Percentiles rank a stretch among this genome's conserved stretches.
phyloP scores from a whole-genome alignment of 495 filamentous ascomycete genomes.

The Xylaria palmicola region DNA sequence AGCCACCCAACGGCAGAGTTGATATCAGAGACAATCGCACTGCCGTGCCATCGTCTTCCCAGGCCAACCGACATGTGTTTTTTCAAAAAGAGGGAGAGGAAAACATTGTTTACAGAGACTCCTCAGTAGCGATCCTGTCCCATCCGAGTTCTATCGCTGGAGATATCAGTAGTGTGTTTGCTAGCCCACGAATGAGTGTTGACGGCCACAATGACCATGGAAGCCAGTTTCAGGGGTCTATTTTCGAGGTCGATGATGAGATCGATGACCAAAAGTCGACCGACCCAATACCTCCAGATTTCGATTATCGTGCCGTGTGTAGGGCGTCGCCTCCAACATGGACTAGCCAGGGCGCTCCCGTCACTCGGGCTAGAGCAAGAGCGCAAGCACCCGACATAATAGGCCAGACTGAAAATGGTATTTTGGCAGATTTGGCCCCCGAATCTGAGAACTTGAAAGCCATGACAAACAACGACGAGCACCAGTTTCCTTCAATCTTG shows the following conservation, averaged over 20 bases:
- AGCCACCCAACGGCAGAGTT: too few relatives aligned
- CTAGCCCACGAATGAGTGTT: too few relatives aligned
- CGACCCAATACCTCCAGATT: constrained; percentile 3
- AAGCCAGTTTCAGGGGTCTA: not conserved
- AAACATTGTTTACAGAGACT: not conserved
- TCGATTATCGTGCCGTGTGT: not conserved
- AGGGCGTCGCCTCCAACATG: not conserved
- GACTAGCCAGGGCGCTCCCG: not conserved
- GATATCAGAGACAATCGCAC: too few relatives aligned
- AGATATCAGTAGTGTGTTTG: not conserved
- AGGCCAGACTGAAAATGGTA: not conserved
- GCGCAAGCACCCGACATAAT: not conserved
- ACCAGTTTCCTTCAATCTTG: not conserved
- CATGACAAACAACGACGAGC: not conserved
- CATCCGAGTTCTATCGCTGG: not conserved
- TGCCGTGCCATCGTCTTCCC: too few relatives aligned
- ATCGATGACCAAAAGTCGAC: constrained; percentile 3
- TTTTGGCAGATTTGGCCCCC: not conserved
- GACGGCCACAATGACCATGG: not conserved
- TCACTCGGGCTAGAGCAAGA: not conserved
- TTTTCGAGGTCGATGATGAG: not conserved
- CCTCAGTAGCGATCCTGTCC: not conserved
- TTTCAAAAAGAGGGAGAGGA: not conserved
- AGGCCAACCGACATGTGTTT: not conserved
- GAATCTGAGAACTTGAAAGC: not conserved